Conservation (phyloP, 768 basidiomycete genomes). For the Termitomyces sp. region DNA sequence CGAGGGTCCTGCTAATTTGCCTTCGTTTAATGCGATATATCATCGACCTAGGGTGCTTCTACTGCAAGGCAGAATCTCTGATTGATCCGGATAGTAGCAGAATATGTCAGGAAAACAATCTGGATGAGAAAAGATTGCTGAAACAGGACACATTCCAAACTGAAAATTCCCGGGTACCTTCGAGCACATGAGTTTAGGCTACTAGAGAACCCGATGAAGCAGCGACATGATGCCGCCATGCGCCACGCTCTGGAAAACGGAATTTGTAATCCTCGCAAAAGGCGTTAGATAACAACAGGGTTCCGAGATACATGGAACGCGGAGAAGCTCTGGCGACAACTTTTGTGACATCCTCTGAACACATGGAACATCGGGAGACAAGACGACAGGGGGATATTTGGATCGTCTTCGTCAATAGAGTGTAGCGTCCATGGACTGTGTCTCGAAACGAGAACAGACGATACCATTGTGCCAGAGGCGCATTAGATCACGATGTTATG, state of each 20-base stretch:
- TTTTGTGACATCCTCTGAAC: background rate
- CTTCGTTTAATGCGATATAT: background rate
- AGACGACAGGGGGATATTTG: background rate
- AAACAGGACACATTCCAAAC: background rate
- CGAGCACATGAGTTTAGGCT: background rate
- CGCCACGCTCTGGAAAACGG: background rate
- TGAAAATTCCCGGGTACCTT: background rate
- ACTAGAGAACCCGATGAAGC: background rate
- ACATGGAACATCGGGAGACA: background rate
- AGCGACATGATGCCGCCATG: background rate
- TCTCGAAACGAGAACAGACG: background rate
- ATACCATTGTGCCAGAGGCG: background rate
- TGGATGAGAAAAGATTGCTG: background rate
- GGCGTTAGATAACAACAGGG: background rate
- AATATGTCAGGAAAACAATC: too few relatives aligned
- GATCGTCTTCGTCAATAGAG: background rate
- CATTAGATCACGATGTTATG: background rate
- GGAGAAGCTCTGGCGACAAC: background rate
- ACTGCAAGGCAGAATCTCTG: background rate
- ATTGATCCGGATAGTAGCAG: background rate
- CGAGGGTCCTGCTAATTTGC: background rate
- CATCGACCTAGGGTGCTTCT: too few relatives aligned
- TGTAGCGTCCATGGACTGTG: background rate
- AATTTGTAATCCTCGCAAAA: background rate
- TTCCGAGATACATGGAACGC: background rate